Evolutionary conservation across 108 stramenopile species (phyloP), one percentile per base, ranked within the genome.

Genomic region (Conticribra weissflogii): DNA sequence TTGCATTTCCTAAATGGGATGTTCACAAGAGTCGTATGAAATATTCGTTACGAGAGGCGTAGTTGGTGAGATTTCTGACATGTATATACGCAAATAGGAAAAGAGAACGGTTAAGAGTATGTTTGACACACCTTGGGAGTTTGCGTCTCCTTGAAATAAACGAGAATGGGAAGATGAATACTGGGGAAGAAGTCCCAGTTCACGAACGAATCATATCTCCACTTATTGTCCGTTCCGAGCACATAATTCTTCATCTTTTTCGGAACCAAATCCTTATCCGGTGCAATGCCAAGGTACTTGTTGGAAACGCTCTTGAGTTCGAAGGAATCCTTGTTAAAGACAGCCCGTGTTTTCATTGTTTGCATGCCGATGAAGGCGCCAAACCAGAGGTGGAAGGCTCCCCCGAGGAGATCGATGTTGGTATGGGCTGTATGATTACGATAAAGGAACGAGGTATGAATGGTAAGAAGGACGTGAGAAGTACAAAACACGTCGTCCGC

Each of bases 121-220:
- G n/a, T 3, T 19, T 19, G 1, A 34, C 44, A 54, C 63, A 74
- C 82, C 56, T 63, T 52, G 19, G 81, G 76, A 33, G 81, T 82
- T 36, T 82, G 72, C 7, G 76, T 79, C 41, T 83, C 82, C 27
- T 79, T 79, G 59, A 83, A 83, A 52, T 83, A 83, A 30, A 83
- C 82, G 32, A 83, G 73, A 33, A 83, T 74, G 2, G 82, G 82
- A 47, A 83, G 65, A 34, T 70, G 21, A 28, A 55, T 53, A 32
- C 66, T 65, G 12, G 82, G 82, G 46, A 83, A 72, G 68, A 83
- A 83, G 25, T 79, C 73, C 65, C 66, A 83, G 36, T 83, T 83
- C 22, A 73, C 71, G 52, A 83, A 74, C 4, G 67, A 53, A 54
- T 51, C 63, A 61, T 74, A 74, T 2, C 68, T 22, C 76, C 76